Percentiles rank a stretch among this genome's conserved stretches.
phyloP scores from a whole-genome alignment of 1,284 basidiomycete species.

The Filobasidium uniguttulatum region DNA sequence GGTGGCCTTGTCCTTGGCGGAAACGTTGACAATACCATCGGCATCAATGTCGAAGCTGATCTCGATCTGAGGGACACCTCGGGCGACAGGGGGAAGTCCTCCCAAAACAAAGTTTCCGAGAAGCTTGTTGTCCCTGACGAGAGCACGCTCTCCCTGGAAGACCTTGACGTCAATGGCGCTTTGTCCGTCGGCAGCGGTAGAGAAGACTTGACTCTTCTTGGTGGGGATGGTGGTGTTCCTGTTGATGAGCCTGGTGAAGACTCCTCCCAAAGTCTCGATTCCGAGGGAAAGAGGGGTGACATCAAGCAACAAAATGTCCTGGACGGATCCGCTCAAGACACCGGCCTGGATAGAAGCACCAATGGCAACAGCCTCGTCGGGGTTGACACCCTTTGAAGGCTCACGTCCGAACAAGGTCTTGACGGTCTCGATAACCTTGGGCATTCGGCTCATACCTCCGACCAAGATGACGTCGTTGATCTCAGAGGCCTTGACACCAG shows the following conservation, averaged over 20 bases:
- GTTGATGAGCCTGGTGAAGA: constrained; percentile 83
- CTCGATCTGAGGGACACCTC: constrained; percentile 96
- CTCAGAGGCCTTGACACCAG: constrained; percentile 80
- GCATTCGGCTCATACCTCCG: constrained; percentile 98
- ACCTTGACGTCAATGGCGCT: constrained; percentile 96
- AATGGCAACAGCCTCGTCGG: constrained; percentile 86
- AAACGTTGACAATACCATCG: constrained; percentile 96
- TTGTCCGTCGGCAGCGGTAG: constrained; percentile 91
- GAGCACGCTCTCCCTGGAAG: constrained; percentile 95
- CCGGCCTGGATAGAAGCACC: constrained; percentile 89
- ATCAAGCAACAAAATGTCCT: constrained; percentile 76
- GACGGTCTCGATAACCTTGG: constrained; percentile 83
- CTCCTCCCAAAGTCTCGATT: constrained; percentile 98
- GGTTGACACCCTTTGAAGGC: constrained; percentile 95
- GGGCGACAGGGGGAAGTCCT: constrained; percentile 77
- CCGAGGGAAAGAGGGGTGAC: constrained; percentile 50
- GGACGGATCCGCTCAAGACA: constrained; percentile 90
- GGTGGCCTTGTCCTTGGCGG: constrained; percentile 93
- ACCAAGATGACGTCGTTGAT: constrained; percentile 95
- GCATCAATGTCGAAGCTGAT: constrained; percentile 99
- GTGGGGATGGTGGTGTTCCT: constrained; percentile 99
- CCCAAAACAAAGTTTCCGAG: constrained; percentile 98
- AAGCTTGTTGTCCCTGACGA: constrained; percentile 89
- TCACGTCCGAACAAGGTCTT: constrained; percentile 86
- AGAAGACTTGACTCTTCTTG: constrained; percentile 91